These are phyloP conservation scores for Didymella exigua DNA, from an alignment of 2,329 filamentous ascomycete species.

Conservation along the genomic window DNA sequence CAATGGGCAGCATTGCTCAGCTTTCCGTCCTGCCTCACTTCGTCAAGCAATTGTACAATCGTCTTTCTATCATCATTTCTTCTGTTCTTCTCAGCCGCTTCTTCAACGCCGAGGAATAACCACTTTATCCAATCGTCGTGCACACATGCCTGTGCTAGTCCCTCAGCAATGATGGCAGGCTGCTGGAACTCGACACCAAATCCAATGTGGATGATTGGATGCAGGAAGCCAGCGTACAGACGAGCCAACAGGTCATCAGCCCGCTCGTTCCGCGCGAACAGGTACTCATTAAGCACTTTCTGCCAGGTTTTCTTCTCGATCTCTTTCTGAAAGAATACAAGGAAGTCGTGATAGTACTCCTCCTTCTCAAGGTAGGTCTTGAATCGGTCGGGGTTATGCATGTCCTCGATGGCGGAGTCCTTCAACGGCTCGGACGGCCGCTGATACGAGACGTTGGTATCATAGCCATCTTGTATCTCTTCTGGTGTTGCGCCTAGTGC, in stretches of 20 bases:
- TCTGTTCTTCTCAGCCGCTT: constrained; percentile 47
- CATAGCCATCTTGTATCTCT: constrained; percentile 68
- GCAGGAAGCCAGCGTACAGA: constrained; percentile 72
- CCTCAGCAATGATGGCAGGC: constrained; percentile 80
- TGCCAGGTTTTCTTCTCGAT: constrained; percentile 70
- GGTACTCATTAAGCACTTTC: constrained; percentile 65
- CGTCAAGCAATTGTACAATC: constrained; percentile 66
- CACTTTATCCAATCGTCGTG: constrained; percentile 64
- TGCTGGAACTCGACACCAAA: constrained; percentile 85
- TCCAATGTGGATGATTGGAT: constrained; percentile 83
- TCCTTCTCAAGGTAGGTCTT: constrained; percentile 66
- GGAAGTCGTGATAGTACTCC: constrained; percentile 72
- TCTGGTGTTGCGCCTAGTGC: constrained; percentile 70
- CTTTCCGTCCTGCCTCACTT: constrained; percentile 62
- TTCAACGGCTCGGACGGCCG: constrained; percentile 57
- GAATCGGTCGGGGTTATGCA: constrained; percentile 64
- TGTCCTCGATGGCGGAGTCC: constrained; percentile 58
- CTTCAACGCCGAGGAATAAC: constrained; percentile 63
- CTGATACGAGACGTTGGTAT: constrained; percentile 71
- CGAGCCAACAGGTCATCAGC: constrained; percentile 73
- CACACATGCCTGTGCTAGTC: constrained; percentile 75
- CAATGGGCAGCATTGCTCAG: constrained; percentile 60
- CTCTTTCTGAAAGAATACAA: constrained; percentile 76
- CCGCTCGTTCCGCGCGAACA: constrained; percentile 69
- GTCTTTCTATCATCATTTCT: constrained; percentile 32